phyloP scores from a whole-genome alignment of 805 yeast genomes.

The Starmerella asiatica region DNA sequence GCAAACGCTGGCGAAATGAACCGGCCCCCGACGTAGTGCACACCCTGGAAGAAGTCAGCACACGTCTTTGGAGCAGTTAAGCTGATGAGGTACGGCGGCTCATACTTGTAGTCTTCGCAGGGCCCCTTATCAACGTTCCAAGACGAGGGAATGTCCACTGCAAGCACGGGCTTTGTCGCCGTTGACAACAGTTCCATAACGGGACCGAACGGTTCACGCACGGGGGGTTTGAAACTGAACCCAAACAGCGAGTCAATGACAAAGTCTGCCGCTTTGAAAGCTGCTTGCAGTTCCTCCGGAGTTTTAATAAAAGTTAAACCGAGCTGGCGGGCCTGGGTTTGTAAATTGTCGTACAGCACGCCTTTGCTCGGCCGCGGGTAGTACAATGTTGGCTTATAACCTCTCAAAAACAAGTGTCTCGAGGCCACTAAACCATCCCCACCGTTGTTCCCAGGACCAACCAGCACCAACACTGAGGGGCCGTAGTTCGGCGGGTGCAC shows the following conservation, averaged over 20 bases:
- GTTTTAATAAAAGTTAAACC: slow-evolving; percentile 39
- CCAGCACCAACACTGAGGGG: slow-evolving; percentile 49
- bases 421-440: slow-evolving; percentile 97
- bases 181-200: slow-evolving; percentile 33
- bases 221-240: slow-evolving; percentile 81
- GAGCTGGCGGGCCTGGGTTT: slow-evolving; percentile 53
- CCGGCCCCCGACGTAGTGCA: slow-evolving; percentile 84
- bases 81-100: slow-evolving; percentile 60
- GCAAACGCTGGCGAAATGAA: slow-evolving; percentile 62
- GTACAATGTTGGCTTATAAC: slow-evolving; percentile 59
- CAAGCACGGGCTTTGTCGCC: slow-evolving; percentile 43
- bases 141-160: slow-evolving; percentile 89
- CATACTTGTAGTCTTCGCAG: slow-evolving; percentile 30
- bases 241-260: slow-evolving; percentile 83
- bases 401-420: slow-evolving; percentile 70
- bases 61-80: slow-evolving; percentile 93
- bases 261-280: slow-evolving; percentile 31
- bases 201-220: slow-evolving; percentile 59
- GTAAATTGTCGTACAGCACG: slow-evolving; percentile 46
- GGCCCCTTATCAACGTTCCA: slow-evolving; percentile 96
- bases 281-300: slow-evolving; percentile 28
- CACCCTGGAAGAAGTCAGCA: slow-evolving; percentile 38
- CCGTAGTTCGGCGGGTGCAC: slow-evolving; percentile 45
- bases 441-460: slow-evolving; percentile 91
- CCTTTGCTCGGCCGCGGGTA: slow-evolving; percentile 60